phyloP scores from a whole-genome alignment of 2,329 filamentous ascomycete genomes.

The Phaeomoniella chlamydospora region DNA sequence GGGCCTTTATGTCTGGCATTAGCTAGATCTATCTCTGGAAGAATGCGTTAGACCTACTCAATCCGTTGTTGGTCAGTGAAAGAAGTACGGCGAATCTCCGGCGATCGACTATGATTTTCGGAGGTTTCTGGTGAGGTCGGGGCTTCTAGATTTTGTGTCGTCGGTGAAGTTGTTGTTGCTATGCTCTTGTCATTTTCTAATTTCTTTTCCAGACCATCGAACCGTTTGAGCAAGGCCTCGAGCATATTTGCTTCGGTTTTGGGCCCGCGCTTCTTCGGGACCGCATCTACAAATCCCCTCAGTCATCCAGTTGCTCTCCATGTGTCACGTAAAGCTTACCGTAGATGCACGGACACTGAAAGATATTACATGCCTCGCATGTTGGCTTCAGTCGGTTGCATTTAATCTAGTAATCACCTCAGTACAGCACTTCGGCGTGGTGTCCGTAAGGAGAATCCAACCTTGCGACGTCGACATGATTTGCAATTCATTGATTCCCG shows the following conservation, averaged over 20 bases:
- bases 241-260: conserved; percentile 66
- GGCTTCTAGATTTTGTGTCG: conserved; percentile 23
- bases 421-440: conserved; percentile 2
- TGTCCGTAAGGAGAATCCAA: conserved; percentile 21
- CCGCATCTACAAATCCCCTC: conserved; percentile 58
- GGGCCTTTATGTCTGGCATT: conserved; percentile 15
- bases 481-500: conserved; percentile 94
- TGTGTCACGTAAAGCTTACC: conserved; percentile 35
- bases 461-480: conserved; percentile 84
- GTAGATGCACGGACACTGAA: conserved; percentile 78
- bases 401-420: conserved; percentile 56
- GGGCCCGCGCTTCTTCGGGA: conserved; percentile 78
- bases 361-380: conserved; percentile 80
- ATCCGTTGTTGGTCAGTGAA: neutral
- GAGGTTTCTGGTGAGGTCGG: conserved; percentile 10
- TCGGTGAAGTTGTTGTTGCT: conserved; percentile 11
- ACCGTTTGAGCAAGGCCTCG: conserved; percentile 69
- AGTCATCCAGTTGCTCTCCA: conserved; percentile 4
- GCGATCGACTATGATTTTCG: neutral
- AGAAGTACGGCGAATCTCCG: neutral
- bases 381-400: conserved; percentile 74
- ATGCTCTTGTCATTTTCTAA: conserved; percentile 52
- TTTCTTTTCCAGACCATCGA: conserved; percentile 70
- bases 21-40: conserved; percentile 20
- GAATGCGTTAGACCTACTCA: neutral